phyloP scores from a whole-genome alignment of 2,329 filamentous ascomycete genomes.

The Biscogniauxia sp. region DNA sequence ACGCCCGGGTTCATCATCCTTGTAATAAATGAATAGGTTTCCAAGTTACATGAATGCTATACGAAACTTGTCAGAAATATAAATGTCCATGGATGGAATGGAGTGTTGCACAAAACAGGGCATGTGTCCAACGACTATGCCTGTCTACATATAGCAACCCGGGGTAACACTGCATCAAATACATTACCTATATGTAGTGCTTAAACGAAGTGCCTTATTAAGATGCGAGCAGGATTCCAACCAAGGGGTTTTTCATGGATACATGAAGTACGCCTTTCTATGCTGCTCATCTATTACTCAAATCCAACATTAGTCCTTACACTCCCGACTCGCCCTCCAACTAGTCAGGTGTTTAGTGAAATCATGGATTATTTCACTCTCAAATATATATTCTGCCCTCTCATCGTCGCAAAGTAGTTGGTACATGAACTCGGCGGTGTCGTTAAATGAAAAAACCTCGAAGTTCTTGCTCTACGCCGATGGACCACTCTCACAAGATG shows the following conservation, averaged over 20 bases:
- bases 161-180: too few relatives aligned
- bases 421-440: constrained; percentile 11
- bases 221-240: too few relatives aligned
- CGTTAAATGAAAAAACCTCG: constrained; percentile 15
- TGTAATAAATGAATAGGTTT: too few relatives aligned
- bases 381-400: constrained; percentile 16
- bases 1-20: too few relatives aligned
- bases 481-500: constrained; percentile 16
- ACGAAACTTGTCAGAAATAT: too few relatives aligned
- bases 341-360: constrained; percentile 9
- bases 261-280: constrained; percentile 14
- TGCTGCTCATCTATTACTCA: constrained; percentile 18
- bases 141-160: too few relatives aligned
- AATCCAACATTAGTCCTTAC: constrained; percentile 7
- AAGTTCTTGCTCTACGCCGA: constrained; percentile 23
- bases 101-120: too few relatives aligned
- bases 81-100: too few relatives aligned
- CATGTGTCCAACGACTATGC: too few relatives aligned
- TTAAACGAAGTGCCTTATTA: too few relatives aligned
- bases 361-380: constrained; percentile 17
- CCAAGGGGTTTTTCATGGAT: constrained; percentile 14
- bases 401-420: constrained; percentile 17
- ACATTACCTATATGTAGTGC: too few relatives aligned
- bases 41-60: too few relatives aligned
- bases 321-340: constrained; percentile 13